These are phyloP conservation scores for Nymphaea thermarum DNA, from an alignment of 164 flowering plant species.

Conservation along the genomic window DNA sequence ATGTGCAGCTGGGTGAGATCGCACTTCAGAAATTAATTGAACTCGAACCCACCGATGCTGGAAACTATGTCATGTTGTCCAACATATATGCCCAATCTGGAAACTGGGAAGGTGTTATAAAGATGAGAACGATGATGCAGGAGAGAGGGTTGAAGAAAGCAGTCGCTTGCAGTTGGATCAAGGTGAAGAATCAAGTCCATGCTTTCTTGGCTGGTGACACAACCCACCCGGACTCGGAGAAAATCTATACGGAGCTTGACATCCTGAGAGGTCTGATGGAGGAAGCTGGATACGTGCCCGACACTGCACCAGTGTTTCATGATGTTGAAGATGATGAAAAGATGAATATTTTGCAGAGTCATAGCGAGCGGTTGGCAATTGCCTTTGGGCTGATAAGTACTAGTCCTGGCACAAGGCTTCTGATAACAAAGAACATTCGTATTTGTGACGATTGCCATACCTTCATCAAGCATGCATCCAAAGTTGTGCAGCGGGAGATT, in stretches of 20 bases:
- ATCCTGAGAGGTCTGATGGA: conserved; percentile 10
- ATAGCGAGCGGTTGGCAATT: conserved; percentile 14
- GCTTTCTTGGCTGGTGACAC: conserved; percentile 12
- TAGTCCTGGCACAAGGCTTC: conserved; percentile 10
- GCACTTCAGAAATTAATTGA: conserved; percentile 9
- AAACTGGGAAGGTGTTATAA: conserved; percentile 9
- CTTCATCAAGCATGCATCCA: conserved; percentile 12
- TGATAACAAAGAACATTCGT: conserved; percentile 12
- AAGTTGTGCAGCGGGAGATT: conserved; percentile 11
- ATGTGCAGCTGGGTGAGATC: conserved; percentile 6
- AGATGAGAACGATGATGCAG: conserved; percentile 9
- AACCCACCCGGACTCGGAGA: conserved; percentile 10
- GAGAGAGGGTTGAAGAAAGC: conserved; percentile 15
- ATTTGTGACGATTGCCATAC: conserved; percentile 14
- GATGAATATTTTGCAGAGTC: conserved; percentile 7
- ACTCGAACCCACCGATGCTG: conserved; percentile 11
- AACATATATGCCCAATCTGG: conserved; percentile 12
- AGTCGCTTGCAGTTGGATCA: conserved; percentile 14
- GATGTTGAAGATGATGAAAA: conserved; percentile 16
- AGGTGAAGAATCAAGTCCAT: conserved; percentile 13
- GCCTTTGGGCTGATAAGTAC: conserved; percentile 14
- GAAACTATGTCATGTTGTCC: conserved; percentile 11
- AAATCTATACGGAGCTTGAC: conserved; percentile 7
- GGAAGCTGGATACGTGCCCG: conserved; percentile 10
- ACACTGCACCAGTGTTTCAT: conserved; percentile 13